These are phyloP conservation scores for Leptographium lundbergii DNA, from an alignment of 2,329 filamentous ascomycete genomes.

Conservation along the genomic window DNA sequence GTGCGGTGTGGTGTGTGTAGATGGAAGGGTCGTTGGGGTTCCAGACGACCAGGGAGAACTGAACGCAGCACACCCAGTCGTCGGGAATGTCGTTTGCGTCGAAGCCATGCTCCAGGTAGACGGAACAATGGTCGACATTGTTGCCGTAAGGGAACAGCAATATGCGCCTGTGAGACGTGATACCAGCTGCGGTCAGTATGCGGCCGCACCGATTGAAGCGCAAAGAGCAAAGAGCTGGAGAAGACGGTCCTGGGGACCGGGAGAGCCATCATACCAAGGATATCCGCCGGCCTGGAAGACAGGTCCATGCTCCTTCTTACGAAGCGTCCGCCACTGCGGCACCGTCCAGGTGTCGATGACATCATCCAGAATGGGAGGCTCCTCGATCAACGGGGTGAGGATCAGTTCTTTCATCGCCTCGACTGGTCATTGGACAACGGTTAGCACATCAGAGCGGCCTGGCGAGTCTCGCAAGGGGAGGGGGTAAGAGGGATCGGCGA, in stretches of 20 bases:
- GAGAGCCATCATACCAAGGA: conserved; percentile 56
- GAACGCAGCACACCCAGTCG: conserved; percentile 92
- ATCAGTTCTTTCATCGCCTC: conserved; percentile 77
- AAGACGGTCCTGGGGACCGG: background rate
- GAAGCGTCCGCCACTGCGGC: conserved; percentile 63
- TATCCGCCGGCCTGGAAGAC: conserved; percentile 74
- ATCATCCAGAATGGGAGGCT: conserved; percentile 70
- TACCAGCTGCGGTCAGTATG: background rate
- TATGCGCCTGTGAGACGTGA: conserved; percentile 52
- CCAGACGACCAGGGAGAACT: conserved; percentile 89
- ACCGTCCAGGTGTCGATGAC: conserved; percentile 76
- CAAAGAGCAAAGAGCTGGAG: background rate
- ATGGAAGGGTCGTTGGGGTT: conserved; percentile 87
- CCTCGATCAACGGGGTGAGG: conserved; percentile 58
- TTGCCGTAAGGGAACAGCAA: conserved; percentile 94
- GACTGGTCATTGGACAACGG: conserved; percentile 32
- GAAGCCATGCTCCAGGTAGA: conserved; percentile 94
- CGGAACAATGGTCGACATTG: conserved; percentile 82
- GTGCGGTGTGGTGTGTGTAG: conserved; percentile 69
- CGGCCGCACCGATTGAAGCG: background rate
- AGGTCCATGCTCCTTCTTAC: conserved; percentile 77
- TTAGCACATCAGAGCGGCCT: conserved; percentile 16
- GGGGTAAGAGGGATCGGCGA: background rate
- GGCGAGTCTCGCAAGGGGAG: conserved; percentile 1
- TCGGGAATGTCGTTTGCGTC: conserved; percentile 64